Evolutionary conservation across 108 stramenopile genomes (phyloP).

Genomic region (Tribonema minus): DNA sequence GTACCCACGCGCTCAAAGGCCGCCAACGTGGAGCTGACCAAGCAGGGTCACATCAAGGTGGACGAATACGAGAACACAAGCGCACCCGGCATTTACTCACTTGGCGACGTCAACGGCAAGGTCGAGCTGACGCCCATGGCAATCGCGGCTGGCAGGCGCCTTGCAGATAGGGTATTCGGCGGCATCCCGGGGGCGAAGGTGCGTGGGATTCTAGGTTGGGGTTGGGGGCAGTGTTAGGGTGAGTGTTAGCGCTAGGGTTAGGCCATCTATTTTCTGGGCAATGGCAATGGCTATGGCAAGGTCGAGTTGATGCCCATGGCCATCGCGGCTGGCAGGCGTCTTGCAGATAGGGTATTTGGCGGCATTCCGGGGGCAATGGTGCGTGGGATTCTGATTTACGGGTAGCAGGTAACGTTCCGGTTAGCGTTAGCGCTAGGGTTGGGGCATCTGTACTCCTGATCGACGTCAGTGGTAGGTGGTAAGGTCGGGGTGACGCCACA

Average conservation of each 20-base stretch:
- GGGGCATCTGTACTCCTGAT: constrained; percentile 73
- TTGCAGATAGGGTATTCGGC: constrained; percentile 71
- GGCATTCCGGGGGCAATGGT: constrained; percentile 40
- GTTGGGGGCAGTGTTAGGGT: not conserved
- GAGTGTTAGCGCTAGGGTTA: not conserved
- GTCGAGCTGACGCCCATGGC: constrained; percentile 93
- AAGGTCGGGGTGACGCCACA: constrained; percentile 82
- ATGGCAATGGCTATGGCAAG: constrained; percentile 73
- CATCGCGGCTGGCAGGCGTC: constrained; percentile 66
- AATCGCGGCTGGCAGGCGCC: constrained; percentile 68
- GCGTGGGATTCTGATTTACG: too few relatives aligned
- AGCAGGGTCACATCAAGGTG: constrained; percentile 56
- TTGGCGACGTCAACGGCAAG: constrained; percentile 82
- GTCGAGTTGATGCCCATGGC: constrained; percentile 93
- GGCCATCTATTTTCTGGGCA: constrained; percentile 77
- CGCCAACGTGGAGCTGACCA: not conserved
- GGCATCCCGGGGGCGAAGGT: constrained; percentile 41
- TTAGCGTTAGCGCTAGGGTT: not conserved
- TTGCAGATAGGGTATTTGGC: constrained; percentile 71
- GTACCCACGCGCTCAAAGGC: not conserved
- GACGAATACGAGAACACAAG: constrained; percentile 80
- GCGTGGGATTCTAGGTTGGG: too few relatives aligned
- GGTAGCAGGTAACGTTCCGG: not conserved
- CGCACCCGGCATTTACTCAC: constrained; percentile 70
- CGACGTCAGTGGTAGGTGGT: constrained; percentile 81